A percentile compares a stretch with the other conserved stretches of the same genome.
Evolutionary conservation across 2,329 filamentous ascomycete genomes (phyloP).

Genomic region (Fusarium ambrosium): DNA sequence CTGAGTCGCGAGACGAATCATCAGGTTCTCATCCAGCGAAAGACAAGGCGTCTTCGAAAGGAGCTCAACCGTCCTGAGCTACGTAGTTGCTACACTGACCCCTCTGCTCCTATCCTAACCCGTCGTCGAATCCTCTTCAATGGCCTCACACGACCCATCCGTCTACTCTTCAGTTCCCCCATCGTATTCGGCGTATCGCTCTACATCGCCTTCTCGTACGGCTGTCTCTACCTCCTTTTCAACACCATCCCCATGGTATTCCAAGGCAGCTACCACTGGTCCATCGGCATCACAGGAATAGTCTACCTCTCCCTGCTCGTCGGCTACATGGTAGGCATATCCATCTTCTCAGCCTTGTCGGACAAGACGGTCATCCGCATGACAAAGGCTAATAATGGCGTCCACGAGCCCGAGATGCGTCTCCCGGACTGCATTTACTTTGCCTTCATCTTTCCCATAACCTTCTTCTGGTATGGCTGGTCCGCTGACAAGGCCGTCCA

Average conservation of each 20-base stretch:
- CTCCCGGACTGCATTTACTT: constrained; percentile 51
- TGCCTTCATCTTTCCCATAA: constrained; percentile 49
- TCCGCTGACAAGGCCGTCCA: constrained; percentile 48
- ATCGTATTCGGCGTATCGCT: constrained; percentile 62
- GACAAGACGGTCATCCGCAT: constrained; percentile 61
- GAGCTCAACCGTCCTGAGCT: constrained; percentile 59
- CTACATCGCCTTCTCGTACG: constrained; percentile 66
- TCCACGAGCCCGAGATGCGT: constrained; percentile 53
- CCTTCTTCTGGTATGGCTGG: constrained; percentile 55
- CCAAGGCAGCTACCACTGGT: constrained; percentile 61
- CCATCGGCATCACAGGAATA: constrained; percentile 60
- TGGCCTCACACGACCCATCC: constrained; percentile 65
- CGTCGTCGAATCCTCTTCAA: constrained; percentile 56
- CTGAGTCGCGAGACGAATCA: constrained; percentile 58
- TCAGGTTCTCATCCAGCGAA: constrained; percentile 64
- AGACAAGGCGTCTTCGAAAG: constrained; percentile 59
- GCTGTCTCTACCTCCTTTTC: constrained; percentile 67
- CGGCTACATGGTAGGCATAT: constrained; percentile 57
- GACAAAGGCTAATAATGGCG: constrained; percentile 59
- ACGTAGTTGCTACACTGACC: constrained; percentile 62
- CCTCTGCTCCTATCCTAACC: constrained; percentile 38
- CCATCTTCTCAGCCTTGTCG: constrained; percentile 58
- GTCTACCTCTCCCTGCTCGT: constrained; percentile 63
- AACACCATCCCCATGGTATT: constrained; percentile 67
- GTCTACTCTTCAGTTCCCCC: constrained; percentile 64